Conservation (phyloP, 1,284 basidiomycete genomes). For the Ganoderma meredithae region DNA sequence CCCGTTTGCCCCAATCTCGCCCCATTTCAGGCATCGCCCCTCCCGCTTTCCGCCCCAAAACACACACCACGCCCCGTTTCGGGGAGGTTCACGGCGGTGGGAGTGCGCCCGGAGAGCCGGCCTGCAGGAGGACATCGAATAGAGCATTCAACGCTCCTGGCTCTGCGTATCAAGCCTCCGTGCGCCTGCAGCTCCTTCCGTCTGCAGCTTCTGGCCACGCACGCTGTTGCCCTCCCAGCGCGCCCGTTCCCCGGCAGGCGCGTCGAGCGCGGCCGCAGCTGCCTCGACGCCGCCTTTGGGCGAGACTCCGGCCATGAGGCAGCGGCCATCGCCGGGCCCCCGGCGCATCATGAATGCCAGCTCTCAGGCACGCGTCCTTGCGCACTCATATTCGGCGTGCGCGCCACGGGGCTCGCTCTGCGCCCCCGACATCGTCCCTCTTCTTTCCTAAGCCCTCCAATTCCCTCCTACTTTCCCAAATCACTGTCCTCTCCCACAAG, state of each 20-base stretch:
- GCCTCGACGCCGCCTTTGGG: slow-evolving; percentile 8
- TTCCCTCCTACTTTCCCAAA: background rate
- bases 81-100: background rate
- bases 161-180: background rate
- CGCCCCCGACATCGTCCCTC: background rate
- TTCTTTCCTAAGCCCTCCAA: slow-evolving; percentile 16
- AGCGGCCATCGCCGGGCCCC: slow-evolving; percentile 30
- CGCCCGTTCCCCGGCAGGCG: background rate
- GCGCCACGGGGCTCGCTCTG: background rate
- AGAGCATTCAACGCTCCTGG: background rate
- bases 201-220: background rate
- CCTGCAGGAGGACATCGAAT: background rate
- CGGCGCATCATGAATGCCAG: slow-evolving; percentile 24
- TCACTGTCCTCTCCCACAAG: background rate
- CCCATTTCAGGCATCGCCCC: slow-evolving; percentile 10
- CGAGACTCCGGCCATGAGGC: slow-evolving; percentile 17
- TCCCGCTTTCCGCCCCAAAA: slow-evolving; percentile 9
- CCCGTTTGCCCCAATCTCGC: slow-evolving; percentile 28
- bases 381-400: slow-evolving; percentile 10
- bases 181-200: background rate
- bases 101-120: background rate
- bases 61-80: background rate
- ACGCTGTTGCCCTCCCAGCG: background rate
- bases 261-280: slow-evolving; percentile 2
- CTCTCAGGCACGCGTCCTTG: slow-evolving; percentile 28